Evolutionary conservation across 2,329 filamentous ascomycete species (phyloP).

Genomic region (Botrytis fabae): DNA sequence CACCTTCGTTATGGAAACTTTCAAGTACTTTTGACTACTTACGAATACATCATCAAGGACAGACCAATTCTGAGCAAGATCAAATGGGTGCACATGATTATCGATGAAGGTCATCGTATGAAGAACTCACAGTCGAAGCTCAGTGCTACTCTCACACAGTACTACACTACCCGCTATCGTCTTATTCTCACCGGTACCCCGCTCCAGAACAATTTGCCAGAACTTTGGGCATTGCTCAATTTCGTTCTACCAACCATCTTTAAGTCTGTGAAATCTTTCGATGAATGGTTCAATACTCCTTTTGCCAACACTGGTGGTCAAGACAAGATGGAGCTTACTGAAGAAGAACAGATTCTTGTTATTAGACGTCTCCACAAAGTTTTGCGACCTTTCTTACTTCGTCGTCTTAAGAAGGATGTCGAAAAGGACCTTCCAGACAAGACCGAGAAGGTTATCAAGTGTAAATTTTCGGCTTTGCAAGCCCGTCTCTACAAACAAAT

Average conservation of each 20-base stretch:
- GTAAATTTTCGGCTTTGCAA: constrained; percentile 94
- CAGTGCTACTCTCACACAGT: constrained; percentile 89
- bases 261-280: constrained; percentile 98
- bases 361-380: constrained; percentile 99
- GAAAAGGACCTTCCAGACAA: constrained; percentile 99
- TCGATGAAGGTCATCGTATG: constrained; percentile 99
- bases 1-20: constrained; percentile 93
- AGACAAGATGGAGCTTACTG: constrained; percentile 97
- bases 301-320: constrained; percentile 98
- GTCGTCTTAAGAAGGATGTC: constrained; percentile 98
- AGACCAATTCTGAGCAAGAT: constrained; percentile 93
- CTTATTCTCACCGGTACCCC: constrained; percentile 97
- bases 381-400: constrained; percentile 90
- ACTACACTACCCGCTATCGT: constrained; percentile 92
- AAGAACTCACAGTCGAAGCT: constrained; percentile 97
- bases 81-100: constrained; percentile 99
- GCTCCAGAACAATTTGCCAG: constrained; percentile 92
- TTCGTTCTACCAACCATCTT: constrained; percentile 98
- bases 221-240: constrained; percentile 97
- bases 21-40: constrained; percentile 94
- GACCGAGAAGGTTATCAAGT: constrained; percentile 98
- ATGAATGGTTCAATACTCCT: constrained; percentile 99
- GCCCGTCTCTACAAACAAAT: constrained; percentile 96
- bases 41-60: constrained; percentile 99
- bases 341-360: constrained; percentile 99